These are phyloP conservation scores for Penicillium italicum DNA, from an alignment of 2,329 filamentous ascomycete genomes.

Conservation along the genomic window DNA sequence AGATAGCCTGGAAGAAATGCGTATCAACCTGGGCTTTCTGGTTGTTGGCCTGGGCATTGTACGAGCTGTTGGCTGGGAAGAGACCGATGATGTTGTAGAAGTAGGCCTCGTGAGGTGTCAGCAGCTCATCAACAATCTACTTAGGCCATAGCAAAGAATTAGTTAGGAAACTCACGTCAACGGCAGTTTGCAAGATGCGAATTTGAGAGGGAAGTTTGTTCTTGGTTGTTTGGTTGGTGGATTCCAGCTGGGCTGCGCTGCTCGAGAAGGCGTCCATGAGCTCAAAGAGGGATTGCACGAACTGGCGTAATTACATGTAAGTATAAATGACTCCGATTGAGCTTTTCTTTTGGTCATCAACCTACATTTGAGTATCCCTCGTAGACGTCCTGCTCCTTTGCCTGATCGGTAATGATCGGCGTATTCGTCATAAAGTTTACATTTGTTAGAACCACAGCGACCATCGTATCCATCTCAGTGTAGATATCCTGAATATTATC, in stretches of 20 bases:
- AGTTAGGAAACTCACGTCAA: constrained; percentile 7
- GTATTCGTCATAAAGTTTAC: constrained; percentile 7
- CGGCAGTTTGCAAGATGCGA: constrained; percentile 1
- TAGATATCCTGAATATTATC: constrained; percentile 1
- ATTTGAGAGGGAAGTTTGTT: constrained; percentile 4
- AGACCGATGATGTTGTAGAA: constrained; percentile 15
- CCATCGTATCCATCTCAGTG: constrained; percentile 7
- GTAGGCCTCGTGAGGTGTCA: constrained; percentile 9
- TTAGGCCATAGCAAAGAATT: not conserved
- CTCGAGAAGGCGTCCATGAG: constrained; percentile 12
- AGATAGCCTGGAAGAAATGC: constrained; percentile 12
- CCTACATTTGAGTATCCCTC: constrained; percentile 16
- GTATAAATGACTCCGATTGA: not conserved
- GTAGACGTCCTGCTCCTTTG: constrained; percentile 9
- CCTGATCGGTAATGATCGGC: constrained; percentile 3
- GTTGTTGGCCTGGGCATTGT: constrained; percentile 11
- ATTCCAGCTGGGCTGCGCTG: constrained; percentile 7
- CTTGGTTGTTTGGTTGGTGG: constrained; percentile 3
- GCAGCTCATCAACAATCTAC: not conserved
- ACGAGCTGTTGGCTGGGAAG: constrained; percentile 11
- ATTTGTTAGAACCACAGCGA: constrained; percentile 6
- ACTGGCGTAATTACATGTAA: constrained; percentile 1
- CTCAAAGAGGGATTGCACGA: constrained; percentile 13
- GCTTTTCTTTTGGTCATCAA: not conserved
- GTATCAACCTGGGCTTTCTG: constrained; percentile 16